phyloP scores from a whole-genome alignment of 371 early-diverging fungal genomes.

The Lichtheimia corymbifera region DNA sequence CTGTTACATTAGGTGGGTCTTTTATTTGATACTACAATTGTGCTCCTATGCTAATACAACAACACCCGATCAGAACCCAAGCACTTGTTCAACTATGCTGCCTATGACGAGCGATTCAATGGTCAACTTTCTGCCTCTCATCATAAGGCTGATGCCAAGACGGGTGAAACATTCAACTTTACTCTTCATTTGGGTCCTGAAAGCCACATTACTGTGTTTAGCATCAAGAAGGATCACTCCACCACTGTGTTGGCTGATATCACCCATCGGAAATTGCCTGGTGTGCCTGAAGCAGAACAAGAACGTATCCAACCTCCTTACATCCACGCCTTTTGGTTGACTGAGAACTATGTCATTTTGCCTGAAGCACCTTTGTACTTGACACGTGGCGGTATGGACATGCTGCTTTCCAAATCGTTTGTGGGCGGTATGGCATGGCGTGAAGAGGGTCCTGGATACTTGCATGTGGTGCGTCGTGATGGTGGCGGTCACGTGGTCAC shows the following conservation, averaged over 20 bases:
- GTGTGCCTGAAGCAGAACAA: constrained; percentile 16
- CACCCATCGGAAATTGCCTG: constrained; percentile 42
- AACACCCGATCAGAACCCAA: constrained; percentile 38
- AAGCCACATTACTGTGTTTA: constrained; percentile 7
- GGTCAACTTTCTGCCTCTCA: constrained; percentile 59
- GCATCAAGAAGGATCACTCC: constrained; percentile 5
- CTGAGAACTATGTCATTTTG: constrained; percentile 58
- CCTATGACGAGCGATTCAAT: constrained; percentile 42
- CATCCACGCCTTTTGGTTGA: constrained; percentile 43
- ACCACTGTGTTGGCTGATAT: constrained; percentile 15
- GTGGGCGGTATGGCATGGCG: constrained; percentile 42
- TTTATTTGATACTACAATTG: background rate
- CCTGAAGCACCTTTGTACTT: constrained; percentile 51
- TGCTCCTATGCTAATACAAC: background rate
- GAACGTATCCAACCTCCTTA: constrained; percentile 21
- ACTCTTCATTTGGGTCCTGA: constrained; percentile 8
- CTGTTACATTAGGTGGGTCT: constrained; percentile 56
- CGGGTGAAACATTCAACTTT: constrained; percentile 53
- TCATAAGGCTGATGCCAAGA: constrained; percentile 53
- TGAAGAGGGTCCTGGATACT: constrained; percentile 29
- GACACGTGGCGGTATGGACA: constrained; percentile 38
- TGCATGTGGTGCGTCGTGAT: constrained; percentile 50
- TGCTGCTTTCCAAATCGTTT: constrained; percentile 39
- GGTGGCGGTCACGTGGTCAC: constrained; percentile 46
- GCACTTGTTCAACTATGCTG: constrained; percentile 44